A percentile compares a stretch with the other conserved stretches of the same genome.
Evolutionary conservation across 441 rosid species (phyloP).

Genomic region (Iberis amara): DNA sequence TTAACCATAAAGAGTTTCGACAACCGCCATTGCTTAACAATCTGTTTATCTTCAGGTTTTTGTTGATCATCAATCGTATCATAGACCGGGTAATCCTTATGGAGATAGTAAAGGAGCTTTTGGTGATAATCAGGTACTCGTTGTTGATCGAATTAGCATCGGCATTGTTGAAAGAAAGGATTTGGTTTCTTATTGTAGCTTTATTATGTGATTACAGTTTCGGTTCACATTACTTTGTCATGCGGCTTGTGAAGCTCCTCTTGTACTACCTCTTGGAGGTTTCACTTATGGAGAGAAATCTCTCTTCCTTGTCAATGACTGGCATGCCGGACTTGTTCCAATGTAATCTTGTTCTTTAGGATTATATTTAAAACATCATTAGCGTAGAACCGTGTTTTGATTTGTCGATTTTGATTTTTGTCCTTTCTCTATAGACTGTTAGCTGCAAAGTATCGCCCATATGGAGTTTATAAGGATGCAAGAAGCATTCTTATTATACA

Average conservation of each 20-base stretch:
- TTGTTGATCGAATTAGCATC: background rate
- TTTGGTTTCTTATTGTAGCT: background rate
- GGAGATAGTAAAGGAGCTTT: conserved; percentile 82
- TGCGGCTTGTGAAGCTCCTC: conserved; percentile 97
- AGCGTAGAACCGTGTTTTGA: background rate
- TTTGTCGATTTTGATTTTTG: background rate
- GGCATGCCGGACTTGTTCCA: conserved; percentile 96
- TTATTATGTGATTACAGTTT: conserved; percentile 55
- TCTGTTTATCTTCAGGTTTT: conserved; percentile 49
- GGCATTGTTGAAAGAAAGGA: background rate
- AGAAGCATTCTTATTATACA: conserved; percentile 74
- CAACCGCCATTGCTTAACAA: background rate
- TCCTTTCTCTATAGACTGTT: conserved; percentile 49
- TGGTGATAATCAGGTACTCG: conserved; percentile 79
- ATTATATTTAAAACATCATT: no score
- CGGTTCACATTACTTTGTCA: conserved; percentile 87
- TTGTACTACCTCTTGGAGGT: conserved; percentile 88
- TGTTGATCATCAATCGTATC: conserved; percentile 78
- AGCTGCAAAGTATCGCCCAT: conserved; percentile 79
- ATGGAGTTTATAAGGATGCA: conserved; percentile 85
- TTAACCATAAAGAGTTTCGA: background rate
- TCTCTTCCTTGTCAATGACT: conserved; percentile 88
- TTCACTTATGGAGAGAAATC: conserved; percentile 87
- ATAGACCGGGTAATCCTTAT: conserved; percentile 84
- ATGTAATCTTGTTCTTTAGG: conserved; percentile 42